Evolutionary conservation across 2,329 filamentous ascomycete species (phyloP).

Genomic region (Zasmidium citrigriseum): DNA sequence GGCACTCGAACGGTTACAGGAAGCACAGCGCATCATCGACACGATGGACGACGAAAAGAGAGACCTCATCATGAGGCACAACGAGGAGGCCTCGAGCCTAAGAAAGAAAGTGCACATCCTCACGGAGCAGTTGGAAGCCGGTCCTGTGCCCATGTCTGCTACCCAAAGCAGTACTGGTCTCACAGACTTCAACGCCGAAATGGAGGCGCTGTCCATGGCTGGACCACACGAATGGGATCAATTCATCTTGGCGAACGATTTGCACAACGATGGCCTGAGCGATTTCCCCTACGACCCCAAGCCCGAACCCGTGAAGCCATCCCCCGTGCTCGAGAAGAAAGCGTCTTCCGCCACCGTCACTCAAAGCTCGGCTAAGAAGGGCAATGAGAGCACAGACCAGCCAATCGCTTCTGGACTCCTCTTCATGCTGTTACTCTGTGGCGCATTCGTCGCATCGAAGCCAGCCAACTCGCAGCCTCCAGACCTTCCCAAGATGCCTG

Average conservation of each 20-base stretch:
- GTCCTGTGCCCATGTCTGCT: slow-evolving; percentile 45
- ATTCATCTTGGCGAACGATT: slow-evolving; percentile 70
- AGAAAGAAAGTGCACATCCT: slow-evolving; percentile 90
- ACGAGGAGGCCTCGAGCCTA: slow-evolving; percentile 84
- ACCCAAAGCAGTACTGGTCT: slow-evolving; percentile 63
- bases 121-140: slow-evolving; percentile 65
- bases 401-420: slow-evolving; percentile 79
- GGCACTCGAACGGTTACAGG: slow-evolving; percentile 71
- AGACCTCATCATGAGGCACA: slow-evolving; percentile 84
- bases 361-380: slow-evolving; percentile 36
- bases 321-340: slow-evolving; percentile 28
- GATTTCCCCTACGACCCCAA: slow-evolving; percentile 60
- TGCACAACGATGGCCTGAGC: slow-evolving; percentile 23
- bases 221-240: slow-evolving; percentile 72
- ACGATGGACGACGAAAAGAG: slow-evolving; percentile 83
- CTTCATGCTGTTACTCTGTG: slow-evolving; percentile 94
- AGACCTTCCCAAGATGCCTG: slow-evolving; percentile 74
- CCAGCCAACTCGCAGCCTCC: slow-evolving; percentile 67
- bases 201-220: slow-evolving; percentile 82
- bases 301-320: slow-evolving; percentile 23
- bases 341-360: slow-evolving; percentile 21
- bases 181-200: slow-evolving; percentile 72
- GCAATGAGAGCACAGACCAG: slow-evolving; percentile 41
- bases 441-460: slow-evolving; percentile 93
- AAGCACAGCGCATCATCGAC: slow-evolving; percentile 74